Evolutionary conservation across 176 grass and related monocot species (phyloP).

Genomic region (Leersia perrieri): DNA sequence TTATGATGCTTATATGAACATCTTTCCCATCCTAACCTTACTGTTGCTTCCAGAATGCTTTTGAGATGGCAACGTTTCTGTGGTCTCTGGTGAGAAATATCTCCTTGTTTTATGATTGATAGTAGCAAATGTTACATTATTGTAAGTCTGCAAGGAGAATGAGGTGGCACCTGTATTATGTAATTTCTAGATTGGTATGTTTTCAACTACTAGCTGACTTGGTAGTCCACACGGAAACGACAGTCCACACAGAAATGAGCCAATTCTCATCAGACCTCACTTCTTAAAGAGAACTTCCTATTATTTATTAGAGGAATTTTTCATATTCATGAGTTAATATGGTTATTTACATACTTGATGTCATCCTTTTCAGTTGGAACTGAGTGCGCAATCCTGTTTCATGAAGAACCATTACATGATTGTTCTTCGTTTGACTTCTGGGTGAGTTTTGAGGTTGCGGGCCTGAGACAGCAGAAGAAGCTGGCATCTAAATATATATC

Average conservation of each 20-base stretch:
- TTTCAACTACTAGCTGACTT: neutral
- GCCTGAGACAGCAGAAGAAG: neutral
- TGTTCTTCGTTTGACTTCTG: slow-evolving; percentile 64
- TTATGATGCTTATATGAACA: slow-evolving; percentile 23
- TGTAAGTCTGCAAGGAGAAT: neutral
- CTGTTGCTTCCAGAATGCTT: slow-evolving; percentile 76
- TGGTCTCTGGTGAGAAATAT: slow-evolving; percentile 80
- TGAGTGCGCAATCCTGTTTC: slow-evolving; percentile 85
- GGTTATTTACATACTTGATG: slow-evolving; percentile 11
- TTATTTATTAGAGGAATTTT: neutral
- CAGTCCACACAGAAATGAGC: neutral
- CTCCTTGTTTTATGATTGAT: slow-evolving; percentile 14
- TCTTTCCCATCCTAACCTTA: slow-evolving; percentile 18
- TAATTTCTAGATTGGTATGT: neutral
- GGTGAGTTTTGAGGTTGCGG: slow-evolving; percentile 42
- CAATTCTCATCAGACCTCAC: neutral
- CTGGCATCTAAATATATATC: neutral
- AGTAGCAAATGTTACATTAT: slow-evolving; percentile 13
- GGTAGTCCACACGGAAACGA: neutral
- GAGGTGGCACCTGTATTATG: neutral
- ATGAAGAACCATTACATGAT: slow-evolving; percentile 95
- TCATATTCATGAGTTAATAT: neutral
- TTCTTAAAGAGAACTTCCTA: neutral
- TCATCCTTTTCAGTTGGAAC: slow-evolving; percentile 72
- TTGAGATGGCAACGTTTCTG: slow-evolving; percentile 98